These are phyloP conservation scores for Vishniacozyma victoriae DNA, from an alignment of 768 basidiomycete genomes.

Conservation along the genomic window DNA sequence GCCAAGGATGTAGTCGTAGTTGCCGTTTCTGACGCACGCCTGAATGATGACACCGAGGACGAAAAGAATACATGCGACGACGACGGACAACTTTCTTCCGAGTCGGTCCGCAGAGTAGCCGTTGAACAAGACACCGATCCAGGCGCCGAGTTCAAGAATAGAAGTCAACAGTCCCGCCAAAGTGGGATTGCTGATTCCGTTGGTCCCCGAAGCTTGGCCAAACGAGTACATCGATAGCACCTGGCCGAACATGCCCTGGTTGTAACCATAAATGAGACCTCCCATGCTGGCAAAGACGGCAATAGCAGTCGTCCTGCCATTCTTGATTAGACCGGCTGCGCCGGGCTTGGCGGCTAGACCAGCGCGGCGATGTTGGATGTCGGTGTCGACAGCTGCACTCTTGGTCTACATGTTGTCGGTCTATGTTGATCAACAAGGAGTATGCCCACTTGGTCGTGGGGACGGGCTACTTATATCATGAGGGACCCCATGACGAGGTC, in stretches of 20 bases:
- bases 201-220: slow-evolving; percentile 2
- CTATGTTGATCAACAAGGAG: no score
- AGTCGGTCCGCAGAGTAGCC: slow-evolving; percentile 61
- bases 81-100: slow-evolving; percentile 53
- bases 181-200: background rate
- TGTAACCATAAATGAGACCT: slow-evolving; percentile 57
- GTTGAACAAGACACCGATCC: slow-evolving; percentile 64
- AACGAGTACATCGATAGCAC: slow-evolving; percentile 53
- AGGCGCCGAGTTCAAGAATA: slow-evolving; percentile 49
- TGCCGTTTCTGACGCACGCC: background rate
- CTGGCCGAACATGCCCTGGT: slow-evolving; percentile 67
- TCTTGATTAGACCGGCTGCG: slow-evolving; percentile 32
- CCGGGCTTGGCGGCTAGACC: background rate
- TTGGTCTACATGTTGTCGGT: no score
- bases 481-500: no score
- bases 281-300: slow-evolving; percentile 70
- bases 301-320: slow-evolving; percentile 59
- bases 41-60: background rate
- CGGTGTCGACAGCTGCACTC: background rate
- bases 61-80: background rate
- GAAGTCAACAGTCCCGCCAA: slow-evolving; percentile 3
- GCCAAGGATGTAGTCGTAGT: no score
- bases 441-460: no score
- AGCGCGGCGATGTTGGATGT: background rate
- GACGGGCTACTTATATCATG: no score